Evolutionary conservation across 2,329 filamentous ascomycete species (phyloP), one percentile per base, ranked within the genome.

Genomic region (Microdochium paspali): DNA sequence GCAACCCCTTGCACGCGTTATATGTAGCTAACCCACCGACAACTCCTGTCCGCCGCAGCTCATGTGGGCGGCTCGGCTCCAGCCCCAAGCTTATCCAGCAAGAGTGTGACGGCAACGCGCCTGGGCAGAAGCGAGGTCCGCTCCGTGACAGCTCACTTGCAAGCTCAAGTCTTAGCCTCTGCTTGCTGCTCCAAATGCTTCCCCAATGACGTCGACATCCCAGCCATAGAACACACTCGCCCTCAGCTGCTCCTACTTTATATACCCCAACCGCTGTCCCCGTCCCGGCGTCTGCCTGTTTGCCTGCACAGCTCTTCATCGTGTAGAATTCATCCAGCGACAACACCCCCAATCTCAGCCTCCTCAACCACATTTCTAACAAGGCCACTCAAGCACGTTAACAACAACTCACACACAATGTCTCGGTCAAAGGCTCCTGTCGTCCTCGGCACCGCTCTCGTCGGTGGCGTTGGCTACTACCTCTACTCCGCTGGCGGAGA

Each of bases 401-500:
- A 25, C 12, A 10, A 24, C n/a, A n/a, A 25, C 23, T 21, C 13
- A 23, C 40, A 45, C 47, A 49, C 28, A 44, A 54, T 53, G 54
- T 53, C 55, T 54, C 65, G 61, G 51, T 73, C 73, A 45, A 68
- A 68, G 55, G 56, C 67, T 39, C 73, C 75, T 55, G 56, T 73
- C 54, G 60, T 72, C 57, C 61, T 84, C 57, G 85, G 83, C 57
- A 67, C 81, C 55, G 78, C 74, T 50, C 81, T 79, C 54, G 84
- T 77, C 26, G 80, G 79, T 58, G 85, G 82, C 54, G 71, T 82
- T 49, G 89, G 86, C 40, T 97, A 95, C 76, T 97, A 97, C 73
- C 78, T 97, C 53, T 98, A 95, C 75, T 76, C 70, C 46, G 85
- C 90, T 15, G 91, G 91, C 51, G 90, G 91, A 49, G 79, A 82